Base-by-base conservation (phyloP, 306 rosid species). In the Alnus glutinosa region DNA sequence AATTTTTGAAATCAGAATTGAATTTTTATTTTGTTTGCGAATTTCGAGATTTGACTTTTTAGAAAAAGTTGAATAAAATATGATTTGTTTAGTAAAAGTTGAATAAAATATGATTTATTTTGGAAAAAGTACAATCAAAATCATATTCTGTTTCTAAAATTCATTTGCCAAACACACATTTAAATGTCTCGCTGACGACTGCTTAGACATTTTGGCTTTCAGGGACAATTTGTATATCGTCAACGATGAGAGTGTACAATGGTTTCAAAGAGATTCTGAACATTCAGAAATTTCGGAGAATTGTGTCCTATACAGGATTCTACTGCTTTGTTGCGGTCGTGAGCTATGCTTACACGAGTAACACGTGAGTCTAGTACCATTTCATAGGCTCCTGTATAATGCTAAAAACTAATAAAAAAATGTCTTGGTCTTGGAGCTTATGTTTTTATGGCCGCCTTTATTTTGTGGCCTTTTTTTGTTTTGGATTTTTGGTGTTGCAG, bases 281-380 rank as follows among this genome's bases (percentile, higher is more conserved):
- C 89, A 92, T 95, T 83, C 98, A 85, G 67, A 95, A 92, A 82
- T 86, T 91, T 52, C 93, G 97, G 54, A 89, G 98, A 84, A 37
- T 88, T 14, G 98, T 91, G 64, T 89, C 96, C 5, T 95, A 86
- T n/a, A 80, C 92, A 4, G 98, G 97, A 8, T 95, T 95, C 87
- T 95, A 82, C 86, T 85, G 89, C 90, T 95, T 92, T 77, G 80
- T 75, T 2, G 87, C 98, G 0, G 89, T 83, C 55, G 61, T 92
- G 76, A 87, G 67, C 78, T 95, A 89, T 73, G 92, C 92, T 78
- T 95, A 95, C 73, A 84, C 88, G 52, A 86, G 76, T 90, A 91
- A 92, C 74, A 94, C 98, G 91, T 93, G 87, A 78, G 96, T 88
- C 64, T 23, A 68, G 19, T 36, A 19, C 47, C 74, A 18, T 61